Evolutionary conservation across 352 stramenopile species (phyloP).

Genomic region (Phytopythium vexans): DNA sequence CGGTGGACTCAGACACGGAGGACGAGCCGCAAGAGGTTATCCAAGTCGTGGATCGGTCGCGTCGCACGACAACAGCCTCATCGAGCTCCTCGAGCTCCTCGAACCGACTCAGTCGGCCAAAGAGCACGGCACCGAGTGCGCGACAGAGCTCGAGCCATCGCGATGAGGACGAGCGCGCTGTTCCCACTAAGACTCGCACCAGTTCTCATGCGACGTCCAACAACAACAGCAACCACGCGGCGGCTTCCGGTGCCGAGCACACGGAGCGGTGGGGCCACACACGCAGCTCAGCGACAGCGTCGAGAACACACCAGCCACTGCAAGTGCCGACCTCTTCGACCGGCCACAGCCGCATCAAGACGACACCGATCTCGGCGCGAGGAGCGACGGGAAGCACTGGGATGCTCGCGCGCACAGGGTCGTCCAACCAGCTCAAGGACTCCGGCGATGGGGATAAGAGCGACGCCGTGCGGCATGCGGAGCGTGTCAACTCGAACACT

Average conservation of each 20-base stretch:
- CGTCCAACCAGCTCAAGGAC: conserved; percentile 23
- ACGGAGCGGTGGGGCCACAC: conserved; percentile 52
- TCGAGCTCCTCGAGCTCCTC: conserved; percentile 7
- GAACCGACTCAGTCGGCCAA: conserved; percentile 37
- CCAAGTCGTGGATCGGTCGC: conserved; percentile 35
- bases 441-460: conserved; percentile 27
- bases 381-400: conserved; percentile 6
- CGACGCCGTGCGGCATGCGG: conserved; percentile 18
- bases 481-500: conserved; percentile 16
- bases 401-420: conserved; percentile 1
- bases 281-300: conserved; percentile 22
- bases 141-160: conserved; percentile 10
- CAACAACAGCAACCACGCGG: conserved; percentile 28
- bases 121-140: conserved; percentile 31
- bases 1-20: conserved; percentile 29
- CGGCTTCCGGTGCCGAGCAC: conserved; percentile 17
- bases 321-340: conserved; percentile 35
- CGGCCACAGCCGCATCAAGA: conserved; percentile 21
- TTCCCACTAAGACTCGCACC: conserved; percentile 20
- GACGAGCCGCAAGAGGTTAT: conserved; percentile 38
- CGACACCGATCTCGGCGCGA: conserved; percentile 14
- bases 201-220: conserved; percentile 21
- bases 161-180: conserved; percentile 22
- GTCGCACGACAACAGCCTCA: conserved; percentile 13
- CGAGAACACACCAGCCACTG: conserved; percentile 28